phyloP scores from a whole-genome alignment of 2,329 filamentous ascomycete genomes.

The Microthyrium microscopicum region DNA sequence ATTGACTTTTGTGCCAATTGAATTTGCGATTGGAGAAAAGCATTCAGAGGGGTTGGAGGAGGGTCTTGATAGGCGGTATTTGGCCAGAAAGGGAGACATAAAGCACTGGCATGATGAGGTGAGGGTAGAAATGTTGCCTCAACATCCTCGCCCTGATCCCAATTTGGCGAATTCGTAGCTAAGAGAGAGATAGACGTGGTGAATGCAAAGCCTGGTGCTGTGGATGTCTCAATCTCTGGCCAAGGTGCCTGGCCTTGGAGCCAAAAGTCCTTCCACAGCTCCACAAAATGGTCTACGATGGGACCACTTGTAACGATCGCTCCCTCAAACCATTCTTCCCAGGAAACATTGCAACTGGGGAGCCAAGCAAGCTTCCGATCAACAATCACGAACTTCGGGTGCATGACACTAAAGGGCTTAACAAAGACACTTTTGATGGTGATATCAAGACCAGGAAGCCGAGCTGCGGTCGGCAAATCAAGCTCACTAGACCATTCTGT shows the following conservation, averaged over 20 bases:
- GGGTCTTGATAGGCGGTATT: constrained; percentile 31
- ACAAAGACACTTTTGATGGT: constrained; percentile 65
- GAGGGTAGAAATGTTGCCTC: constrained; percentile 56
- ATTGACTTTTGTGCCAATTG: constrained; percentile 40
- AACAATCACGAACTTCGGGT: constrained; percentile 66
- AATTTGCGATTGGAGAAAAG: constrained; percentile 45
- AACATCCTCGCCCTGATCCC: neutral
- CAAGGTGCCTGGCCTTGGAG: constrained; percentile 11
- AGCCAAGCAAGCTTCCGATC: constrained; percentile 51
- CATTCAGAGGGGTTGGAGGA: constrained; percentile 52
- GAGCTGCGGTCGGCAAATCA: constrained; percentile 42
- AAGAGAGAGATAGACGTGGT: neutral
- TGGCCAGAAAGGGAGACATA: constrained; percentile 45
- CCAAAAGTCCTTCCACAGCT: constrained; percentile 59
- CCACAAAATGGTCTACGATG: constrained; percentile 42
- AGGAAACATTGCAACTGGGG: constrained; percentile 71
- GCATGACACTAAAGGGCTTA: constrained; percentile 69
- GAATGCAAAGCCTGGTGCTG: neutral
- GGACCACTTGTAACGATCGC: constrained; percentile 50
- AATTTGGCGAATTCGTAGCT: neutral
- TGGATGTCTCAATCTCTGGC: neutral
- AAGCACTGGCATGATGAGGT: constrained; percentile 52
- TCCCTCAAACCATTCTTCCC: constrained; percentile 77
- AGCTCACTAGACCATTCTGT: constrained; percentile 43
- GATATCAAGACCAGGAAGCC: constrained; percentile 46